Percentiles rank a stretch among this genome's conserved stretches.
phyloP scores from a whole-genome alignment of 2,329 filamentous ascomycete genomes.

The Colletotrichum trifolii region DNA sequence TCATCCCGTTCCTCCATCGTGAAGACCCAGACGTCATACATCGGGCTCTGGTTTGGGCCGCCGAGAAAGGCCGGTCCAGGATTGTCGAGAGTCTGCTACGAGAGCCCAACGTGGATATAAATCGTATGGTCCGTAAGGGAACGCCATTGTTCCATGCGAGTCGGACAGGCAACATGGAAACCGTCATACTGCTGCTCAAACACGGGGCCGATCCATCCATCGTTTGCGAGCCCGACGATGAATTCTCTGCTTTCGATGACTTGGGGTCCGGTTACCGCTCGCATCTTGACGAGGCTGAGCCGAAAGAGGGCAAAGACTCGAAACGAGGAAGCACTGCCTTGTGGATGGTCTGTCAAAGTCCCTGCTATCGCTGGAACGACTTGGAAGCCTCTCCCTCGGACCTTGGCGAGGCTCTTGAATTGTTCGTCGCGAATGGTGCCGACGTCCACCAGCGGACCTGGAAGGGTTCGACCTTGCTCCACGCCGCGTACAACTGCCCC shows the following conservation, averaged over 20 bases:
- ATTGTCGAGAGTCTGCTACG: conserved; percentile 44
- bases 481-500: conserved; percentile 25
- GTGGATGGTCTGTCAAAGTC: neutral
- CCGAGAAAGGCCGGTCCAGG: conserved; percentile 31
- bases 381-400: neutral
- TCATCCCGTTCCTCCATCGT: conserved; percentile 41
- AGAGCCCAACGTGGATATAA: conserved; percentile 46
- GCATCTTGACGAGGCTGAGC: too few species aligned
- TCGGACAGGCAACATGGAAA: neutral
- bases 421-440: conserved; percentile 40
- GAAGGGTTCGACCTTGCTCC: conserved; percentile 38
- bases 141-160: conserved; percentile 34
- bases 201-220: conserved; percentile 39
- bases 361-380: too few species aligned
- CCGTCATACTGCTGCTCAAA: conserved; percentile 36
- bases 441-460: conserved; percentile 38
- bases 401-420: conserved; percentile 12
- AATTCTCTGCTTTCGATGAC: neutral
- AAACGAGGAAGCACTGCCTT: neutral
- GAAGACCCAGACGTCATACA: conserved; percentile 39
- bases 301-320: too few species aligned
- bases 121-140: conserved; percentile 39
- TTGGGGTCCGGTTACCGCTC: neutral
- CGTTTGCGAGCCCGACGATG: neutral
- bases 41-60: conserved; percentile 44